Conservation (phyloP, 768 basidiomycete genomes). For the Pleurotus sapidus region DNA sequence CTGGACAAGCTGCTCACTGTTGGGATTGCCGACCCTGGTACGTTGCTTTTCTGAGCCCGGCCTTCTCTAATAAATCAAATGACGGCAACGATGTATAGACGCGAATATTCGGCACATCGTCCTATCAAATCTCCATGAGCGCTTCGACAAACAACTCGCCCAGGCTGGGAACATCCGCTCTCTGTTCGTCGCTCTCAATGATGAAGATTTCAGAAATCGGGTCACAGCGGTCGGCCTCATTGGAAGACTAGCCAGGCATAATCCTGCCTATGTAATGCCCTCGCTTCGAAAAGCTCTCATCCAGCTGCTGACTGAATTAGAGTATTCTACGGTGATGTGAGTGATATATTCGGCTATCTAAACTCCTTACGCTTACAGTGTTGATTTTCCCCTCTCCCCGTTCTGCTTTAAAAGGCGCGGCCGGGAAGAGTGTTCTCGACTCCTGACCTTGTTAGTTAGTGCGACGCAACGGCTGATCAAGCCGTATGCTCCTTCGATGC, state of each 20-base stretch:
- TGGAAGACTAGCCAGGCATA: slow-evolving; percentile 90
- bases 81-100: slow-evolving; percentile 43
- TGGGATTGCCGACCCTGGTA: slow-evolving; percentile 94
- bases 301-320: slow-evolving; percentile 93
- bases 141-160: slow-evolving; percentile 95
- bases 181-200: slow-evolving; percentile 95
- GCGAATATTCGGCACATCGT: slow-evolving; percentile 83
- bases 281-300: slow-evolving; percentile 93
- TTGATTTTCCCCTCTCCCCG: neutral
- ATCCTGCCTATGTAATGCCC: slow-evolving; percentile 99
- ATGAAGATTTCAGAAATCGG: slow-evolving; percentile 93
- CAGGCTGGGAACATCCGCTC: slow-evolving; percentile 98
- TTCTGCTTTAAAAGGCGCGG: slow-evolving; percentile 50
- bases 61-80: no score
- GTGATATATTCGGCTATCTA: neutral
- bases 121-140: slow-evolving; percentile 80
- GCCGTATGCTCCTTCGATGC: slow-evolving; percentile 91
- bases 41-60: neutral
- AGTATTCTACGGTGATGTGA: slow-evolving; percentile 86
- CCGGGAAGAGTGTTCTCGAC: slow-evolving; percentile 88
- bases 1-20: slow-evolving; percentile 93
- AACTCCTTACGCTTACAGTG: no score
- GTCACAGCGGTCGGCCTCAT: slow-evolving; percentile 87
- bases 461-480: slow-evolving; percentile 94
- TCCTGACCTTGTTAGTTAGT: slow-evolving; percentile 85